Evolutionary conservation across 2,329 filamentous ascomycete species (phyloP), one percentile per base, ranked within the genome.

Genomic region (Aspergillus fructus): DNA sequence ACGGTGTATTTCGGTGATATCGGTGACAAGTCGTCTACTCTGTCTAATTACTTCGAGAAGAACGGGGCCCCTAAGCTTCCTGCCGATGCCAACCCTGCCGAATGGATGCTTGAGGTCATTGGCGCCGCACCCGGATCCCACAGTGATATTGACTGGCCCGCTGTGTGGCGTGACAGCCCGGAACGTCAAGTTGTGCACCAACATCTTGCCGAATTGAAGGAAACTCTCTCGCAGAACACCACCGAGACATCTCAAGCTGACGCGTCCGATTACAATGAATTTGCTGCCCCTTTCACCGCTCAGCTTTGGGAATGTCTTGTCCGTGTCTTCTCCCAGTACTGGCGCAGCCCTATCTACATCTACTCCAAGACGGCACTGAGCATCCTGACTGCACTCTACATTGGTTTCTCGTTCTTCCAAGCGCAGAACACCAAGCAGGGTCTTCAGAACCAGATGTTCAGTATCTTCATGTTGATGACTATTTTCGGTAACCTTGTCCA

Each of bases 261-360:
- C 55, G 80, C 85, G 23, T 79, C 83, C 13, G 79, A 78, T 62
- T 90, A 87, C 74, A 83, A 85, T 60, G 90, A 96, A 72, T 96
- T 96, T 60, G 92, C 92, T 3, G 89, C 90, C 5, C 85, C 89
- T 0, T 91, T 96, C 70, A 68, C 64, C 41, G 68, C 79, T 7
- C 92, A 96, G 73, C 77, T 93, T 42, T 77, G 75, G 55, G 81
- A 87, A 68, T 89, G 91, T 56, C 82, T 85, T 17, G 72, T 83
- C 63, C 90, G 92, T 67, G 89, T 94, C 24, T 94, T 94, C 79
- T 85, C 93, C 70, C 91, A 96, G 73, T 96, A 94, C 82, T 96
- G 92, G 91, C 89, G 92, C 59, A 93, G 88, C 0, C 92, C 92
- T 0, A 83, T 87, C 5, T 96, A 96, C 78, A 93, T 96, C 73